Conservation (phyloP, 2,329 filamentous ascomycete genomes). For the Aspergillus sp. region DNA sequence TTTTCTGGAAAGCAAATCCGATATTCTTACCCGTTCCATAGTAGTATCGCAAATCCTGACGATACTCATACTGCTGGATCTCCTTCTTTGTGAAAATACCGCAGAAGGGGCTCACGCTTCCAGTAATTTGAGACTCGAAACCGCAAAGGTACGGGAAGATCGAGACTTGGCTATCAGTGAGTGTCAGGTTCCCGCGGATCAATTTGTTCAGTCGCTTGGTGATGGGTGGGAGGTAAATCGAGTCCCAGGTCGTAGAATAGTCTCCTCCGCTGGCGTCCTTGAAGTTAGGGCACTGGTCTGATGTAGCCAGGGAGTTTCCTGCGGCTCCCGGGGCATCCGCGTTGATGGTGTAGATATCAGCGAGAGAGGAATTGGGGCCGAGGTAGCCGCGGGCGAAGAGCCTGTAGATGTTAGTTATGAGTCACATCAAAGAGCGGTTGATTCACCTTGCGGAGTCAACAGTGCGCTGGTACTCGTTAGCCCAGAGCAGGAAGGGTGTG, state of each 20-base stretch:
- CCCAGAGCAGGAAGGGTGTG: constrained; percentile 63
- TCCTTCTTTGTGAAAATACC: constrained; percentile 65
- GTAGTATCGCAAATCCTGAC: constrained; percentile 70
- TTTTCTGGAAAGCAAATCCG: no score
- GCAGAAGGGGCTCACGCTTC: constrained; percentile 66
- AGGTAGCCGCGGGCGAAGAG: constrained; percentile 66
- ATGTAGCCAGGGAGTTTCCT: constrained; percentile 67
- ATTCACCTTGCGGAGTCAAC: constrained; percentile 30
- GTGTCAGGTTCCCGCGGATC: constrained; percentile 58
- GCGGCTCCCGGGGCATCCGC: constrained; percentile 58
- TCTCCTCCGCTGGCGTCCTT: constrained; percentile 50
- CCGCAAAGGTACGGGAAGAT: constrained; percentile 72
- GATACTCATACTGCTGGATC: constrained; percentile 67
- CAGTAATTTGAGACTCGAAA: constrained; percentile 71
- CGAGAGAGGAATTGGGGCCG: constrained; percentile 55
- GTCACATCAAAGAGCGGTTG: neutral
- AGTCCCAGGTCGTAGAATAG: constrained; percentile 25
- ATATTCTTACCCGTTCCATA: constrained; percentile 63
- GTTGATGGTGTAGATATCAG: constrained; percentile 55
- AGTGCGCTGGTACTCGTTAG: constrained; percentile 65
- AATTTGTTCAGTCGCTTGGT: constrained; percentile 57
- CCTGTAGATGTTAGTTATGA: constrained; percentile 61
- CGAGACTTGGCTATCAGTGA: constrained; percentile 58
- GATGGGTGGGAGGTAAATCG: constrained; percentile 24
- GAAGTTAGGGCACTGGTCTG: constrained; percentile 66